Evolutionary conservation across 805 yeast species (phyloP).

Genomic region (Komagataella pastoris): DNA sequence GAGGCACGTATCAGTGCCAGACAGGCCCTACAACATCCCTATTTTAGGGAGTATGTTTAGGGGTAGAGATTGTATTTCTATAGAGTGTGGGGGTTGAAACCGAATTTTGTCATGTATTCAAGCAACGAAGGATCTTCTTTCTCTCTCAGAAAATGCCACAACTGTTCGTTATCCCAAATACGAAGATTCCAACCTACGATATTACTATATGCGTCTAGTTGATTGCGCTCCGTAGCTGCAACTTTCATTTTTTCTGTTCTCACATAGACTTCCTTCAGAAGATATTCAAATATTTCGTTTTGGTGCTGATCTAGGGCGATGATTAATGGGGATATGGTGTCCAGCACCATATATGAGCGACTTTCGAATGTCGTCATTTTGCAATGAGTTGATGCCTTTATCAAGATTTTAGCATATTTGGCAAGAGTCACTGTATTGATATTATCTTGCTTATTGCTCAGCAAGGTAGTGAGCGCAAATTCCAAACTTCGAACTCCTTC

Average conservation of each 20-base stretch:
- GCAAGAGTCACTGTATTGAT: not conserved
- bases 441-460: not conserved
- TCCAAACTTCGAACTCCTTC: not conserved
- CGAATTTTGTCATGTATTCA: not conserved
- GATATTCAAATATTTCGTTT: not conserved
- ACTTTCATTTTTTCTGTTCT: not conserved
- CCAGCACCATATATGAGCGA: not conserved
- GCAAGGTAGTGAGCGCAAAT: not conserved
- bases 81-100: not conserved
- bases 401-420: not conserved
- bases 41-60: constrained; percentile 60
- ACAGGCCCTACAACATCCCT: constrained; percentile 54
- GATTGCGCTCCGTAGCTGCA: not conserved
- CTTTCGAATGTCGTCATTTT: not conserved
- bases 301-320: not conserved
- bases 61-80: not conserved
- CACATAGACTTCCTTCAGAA: not conserved
- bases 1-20: constrained; percentile 47
- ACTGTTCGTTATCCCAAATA: not conserved
- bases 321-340: not conserved
- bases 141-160: not conserved
- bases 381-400: not conserved
- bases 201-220: not conserved
- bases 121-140: not conserved
- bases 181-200: not conserved